Evolutionary conservation across 2,329 filamentous ascomycete genomes (phyloP).

Genomic region (Byssoonygena ceratinophila): DNA sequence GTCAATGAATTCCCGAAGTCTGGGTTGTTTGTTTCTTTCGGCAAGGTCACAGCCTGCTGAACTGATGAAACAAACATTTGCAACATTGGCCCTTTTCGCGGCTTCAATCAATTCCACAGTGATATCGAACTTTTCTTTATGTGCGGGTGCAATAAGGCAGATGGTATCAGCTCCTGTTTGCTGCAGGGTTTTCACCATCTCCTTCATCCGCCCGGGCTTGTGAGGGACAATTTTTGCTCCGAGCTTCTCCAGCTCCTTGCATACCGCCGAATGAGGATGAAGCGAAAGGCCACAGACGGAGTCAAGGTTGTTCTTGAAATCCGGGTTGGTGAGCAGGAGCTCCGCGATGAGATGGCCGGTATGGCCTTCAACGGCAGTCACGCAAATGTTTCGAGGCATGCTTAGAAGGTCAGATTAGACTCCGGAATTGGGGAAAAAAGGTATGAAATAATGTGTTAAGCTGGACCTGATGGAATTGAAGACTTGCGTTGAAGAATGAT

Average conservation of each 20-base stretch:
- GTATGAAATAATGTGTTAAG: neutral
- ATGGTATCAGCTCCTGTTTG: conserved; percentile 39
- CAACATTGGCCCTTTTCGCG: conserved; percentile 37
- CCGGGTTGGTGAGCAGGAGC: conserved; percentile 36
- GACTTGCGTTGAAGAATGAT: no score
- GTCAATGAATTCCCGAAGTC: conserved; percentile 43
- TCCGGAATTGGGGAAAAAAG: neutral
- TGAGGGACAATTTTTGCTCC: conserved; percentile 38
- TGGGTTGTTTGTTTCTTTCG: conserved; percentile 40
- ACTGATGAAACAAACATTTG: conserved; percentile 41
- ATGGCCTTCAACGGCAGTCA: conserved; percentile 43
- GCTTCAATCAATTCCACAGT: conserved; percentile 38
- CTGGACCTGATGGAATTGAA: no score
- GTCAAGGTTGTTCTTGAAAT: conserved; percentile 36
- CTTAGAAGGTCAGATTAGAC: neutral
- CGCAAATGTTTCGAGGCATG: conserved; percentile 42
- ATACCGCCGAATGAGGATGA: conserved; percentile 30
- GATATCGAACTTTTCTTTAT: conserved; percentile 40
- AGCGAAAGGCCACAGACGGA: conserved; percentile 33
- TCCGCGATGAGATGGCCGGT: conserved; percentile 45
- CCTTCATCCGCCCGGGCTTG: conserved; percentile 33
- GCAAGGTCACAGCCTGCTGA: conserved; percentile 44
- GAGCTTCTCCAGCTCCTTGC: conserved; percentile 34
- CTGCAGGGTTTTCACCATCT: conserved; percentile 34
- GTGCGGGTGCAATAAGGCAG: conserved; percentile 42